Percentiles rank a stretch among this genome's conserved stretches.
Evolutionary conservation across 1,284 basidiomycete genomes (phyloP).

Genomic region (Melanopsichium pennsylvanicum): DNA sequence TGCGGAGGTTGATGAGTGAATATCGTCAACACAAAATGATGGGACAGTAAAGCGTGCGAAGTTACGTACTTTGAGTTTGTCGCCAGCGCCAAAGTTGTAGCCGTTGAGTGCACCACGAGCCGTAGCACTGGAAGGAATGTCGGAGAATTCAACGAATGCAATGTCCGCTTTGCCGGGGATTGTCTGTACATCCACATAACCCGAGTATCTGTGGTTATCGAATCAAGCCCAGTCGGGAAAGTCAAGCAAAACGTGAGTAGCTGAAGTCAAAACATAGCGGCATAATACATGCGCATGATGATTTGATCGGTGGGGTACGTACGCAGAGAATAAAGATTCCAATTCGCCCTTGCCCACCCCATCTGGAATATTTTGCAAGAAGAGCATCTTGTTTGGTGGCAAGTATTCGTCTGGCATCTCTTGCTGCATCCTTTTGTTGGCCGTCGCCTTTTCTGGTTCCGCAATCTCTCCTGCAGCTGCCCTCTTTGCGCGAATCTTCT

Average conservation of each 20-base stretch:
- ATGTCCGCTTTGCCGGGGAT: slow-evolving; percentile 62
- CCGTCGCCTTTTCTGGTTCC: slow-evolving; percentile 21
- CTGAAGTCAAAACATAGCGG: too few species aligned
- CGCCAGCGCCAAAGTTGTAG: slow-evolving; percentile 54
- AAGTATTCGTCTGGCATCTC: slow-evolving; percentile 97
- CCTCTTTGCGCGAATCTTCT: slow-evolving; percentile 44
- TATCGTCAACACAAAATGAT: too few species aligned
- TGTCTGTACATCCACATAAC: slow-evolving; percentile 58
- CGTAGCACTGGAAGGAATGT: slow-evolving; percentile 50
- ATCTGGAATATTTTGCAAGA: slow-evolving; percentile 75
- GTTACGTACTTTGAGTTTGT: slow-evolving; percentile 56
- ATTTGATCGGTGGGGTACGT: too few species aligned
- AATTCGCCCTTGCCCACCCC: slow-evolving; percentile 51
- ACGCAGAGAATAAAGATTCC: slow-evolving; percentile 56
- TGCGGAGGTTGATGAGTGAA: not conserved
- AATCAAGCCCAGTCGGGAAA: too few species aligned
- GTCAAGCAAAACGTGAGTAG: too few species aligned
- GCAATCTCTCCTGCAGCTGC: slow-evolving; percentile 45
- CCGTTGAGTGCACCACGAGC: slow-evolving; percentile 63
- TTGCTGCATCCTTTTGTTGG: slow-evolving; percentile 38
- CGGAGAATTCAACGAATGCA: slow-evolving; percentile 63
- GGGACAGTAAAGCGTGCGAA: too few species aligned
- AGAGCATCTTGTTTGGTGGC: slow-evolving; percentile 98
- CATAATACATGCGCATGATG: too few species aligned
- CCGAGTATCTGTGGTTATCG: slow-evolving; percentile 35